Base-by-base conservation (phyloP, 139 green algal species). In the Closterium sp. region DNA sequence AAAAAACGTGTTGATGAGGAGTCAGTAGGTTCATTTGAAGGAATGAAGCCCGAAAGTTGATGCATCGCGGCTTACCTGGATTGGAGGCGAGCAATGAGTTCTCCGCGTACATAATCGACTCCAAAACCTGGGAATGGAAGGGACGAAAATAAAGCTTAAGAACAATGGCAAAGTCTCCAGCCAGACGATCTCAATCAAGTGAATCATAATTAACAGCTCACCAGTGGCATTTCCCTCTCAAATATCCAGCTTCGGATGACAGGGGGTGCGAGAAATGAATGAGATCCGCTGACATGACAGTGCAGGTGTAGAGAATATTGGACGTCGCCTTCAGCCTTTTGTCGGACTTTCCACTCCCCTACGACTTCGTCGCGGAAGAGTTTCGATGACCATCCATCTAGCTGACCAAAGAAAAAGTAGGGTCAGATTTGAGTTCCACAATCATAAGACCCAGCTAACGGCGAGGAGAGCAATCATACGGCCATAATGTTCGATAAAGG, bases 201-300 rank as follows among this genome's bases (percentile, higher is more conserved):
- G n/a, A n/a, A n/a, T n/a, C n/a, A n/a, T n/a, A n/a, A 76, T 28
- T 76, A 28, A 19, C 16, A 28, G 55, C 55, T 76, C 55, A 98
- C 97, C 91, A 99, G 94, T 0, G 95, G 95, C 95, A 99, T 98
- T 86, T 99, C 97, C 1, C 97, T 90, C n/a, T 95, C 91, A 91
- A 99, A 99, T 69, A 99, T 97, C 92, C 97, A 98, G 91, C 96
- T 96, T 2, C 97, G 95, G n/a, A 98, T 94, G 84, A 91, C 35
- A 1, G 97, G 96, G 2, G 97, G 97, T 0, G 97, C 97, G 0
- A 98, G 94, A 96, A 97, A 98, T 1, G 93, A 33, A 32, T 94
- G 81, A 87, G 97, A 95, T 0, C 97, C 97, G 92, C 96, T 98
- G 34, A 99, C 96, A 90, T 98, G 97, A 95, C 96, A 98, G 92